Conservation (phyloP, 768 basidiomycete genomes). For the Kwoniella botswanensis region DNA sequence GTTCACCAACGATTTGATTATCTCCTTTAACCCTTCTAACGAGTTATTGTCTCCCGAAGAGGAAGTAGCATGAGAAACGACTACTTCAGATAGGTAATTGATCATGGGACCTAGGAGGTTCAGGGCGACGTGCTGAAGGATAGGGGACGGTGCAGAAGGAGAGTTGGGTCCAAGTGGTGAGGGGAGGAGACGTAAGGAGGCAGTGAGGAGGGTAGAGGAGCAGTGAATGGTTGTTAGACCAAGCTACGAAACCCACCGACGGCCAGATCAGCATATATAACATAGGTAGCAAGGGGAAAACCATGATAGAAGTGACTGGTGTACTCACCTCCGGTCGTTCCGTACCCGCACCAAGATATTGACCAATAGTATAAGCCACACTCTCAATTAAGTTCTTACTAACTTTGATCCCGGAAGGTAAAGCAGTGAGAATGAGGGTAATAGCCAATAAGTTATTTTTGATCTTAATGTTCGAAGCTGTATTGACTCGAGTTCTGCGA, state of each 20-base stretch:
- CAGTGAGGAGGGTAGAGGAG: slow-evolving; percentile 77
- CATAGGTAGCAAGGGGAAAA: background rate
- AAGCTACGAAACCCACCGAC: slow-evolving; percentile 61
- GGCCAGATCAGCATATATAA: background rate
- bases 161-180: slow-evolving; percentile 51
- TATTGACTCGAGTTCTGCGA: slow-evolving; percentile 75
- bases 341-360: slow-evolving; percentile 71
- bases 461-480: slow-evolving; percentile 77
- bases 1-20: slow-evolving; percentile 77
- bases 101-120: slow-evolving; percentile 80
- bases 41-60: slow-evolving; percentile 64
- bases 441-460: slow-evolving; percentile 87
- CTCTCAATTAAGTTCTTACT: slow-evolving; percentile 80
- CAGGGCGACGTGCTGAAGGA: slow-evolving; percentile 71
- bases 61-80: slow-evolving; percentile 66
- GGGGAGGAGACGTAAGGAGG: slow-evolving; percentile 70
- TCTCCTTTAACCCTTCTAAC: slow-evolving; percentile 71
- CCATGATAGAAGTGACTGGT: background rate
- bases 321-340: slow-evolving; percentile 66
- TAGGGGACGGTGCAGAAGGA: slow-evolving; percentile 33
- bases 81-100: slow-evolving; percentile 74
- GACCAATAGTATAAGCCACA: slow-evolving; percentile 79
- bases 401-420: slow-evolving; percentile 71
- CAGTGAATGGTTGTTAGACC: slow-evolving; percentile 89
- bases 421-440: slow-evolving; percentile 80